Base-by-base conservation (phyloP, 2,329 filamentous ascomycete species). In the Talaromyces sp. region DNA sequence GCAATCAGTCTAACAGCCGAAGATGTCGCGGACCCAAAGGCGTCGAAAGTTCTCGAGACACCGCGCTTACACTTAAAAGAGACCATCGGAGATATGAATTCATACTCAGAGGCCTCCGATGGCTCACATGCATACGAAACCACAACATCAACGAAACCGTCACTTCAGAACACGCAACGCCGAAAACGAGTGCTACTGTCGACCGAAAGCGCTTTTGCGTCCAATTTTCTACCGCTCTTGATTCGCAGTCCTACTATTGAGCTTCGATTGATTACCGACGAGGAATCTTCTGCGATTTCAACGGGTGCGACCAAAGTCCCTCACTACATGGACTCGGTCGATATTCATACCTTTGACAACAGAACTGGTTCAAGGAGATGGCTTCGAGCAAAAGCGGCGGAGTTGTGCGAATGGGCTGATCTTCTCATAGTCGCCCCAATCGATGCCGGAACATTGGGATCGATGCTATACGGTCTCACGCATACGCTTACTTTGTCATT, bases 351-450 rank as follows among this genome's bases (percentile, higher is more conserved):
- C 1, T 75, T 75, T 14, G 75, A 76, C 61, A 77, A 75, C 60
- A 74, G 76, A 56, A 73, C 70, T 0, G 72, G 72, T 7, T 70
- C 73, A 12, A 71, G 76, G 54, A 74, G 72, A 69, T 77, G 76
- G 76, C 66, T 78, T 52, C 75, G 75, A 64, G 72, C 72, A n/a
- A 78, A 77, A 63, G 75, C 76, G 40, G 75, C 76, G 5, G 88
- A 91, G 67, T 77, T 96, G 64, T 91, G 92, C 67, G 85, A 91
- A 65, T 97, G 93, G 93, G 91, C 93, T 5, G 90, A 96, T 75
- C 79, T 96, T 67, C 82, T 96, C 63, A 87, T 96, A 35, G 84
- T 96, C 62, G 90, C 90, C 6, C 92, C 93, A 3, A 88, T 96
- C 56, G 90, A 95, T 73, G 91, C 92, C 7, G 90, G 95, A 72